Evolutionary conservation across 768 basidiomycete genomes (phyloP), one percentile per base, ranked within the genome.

Genomic region (Tephrocybe sp.): DNA sequence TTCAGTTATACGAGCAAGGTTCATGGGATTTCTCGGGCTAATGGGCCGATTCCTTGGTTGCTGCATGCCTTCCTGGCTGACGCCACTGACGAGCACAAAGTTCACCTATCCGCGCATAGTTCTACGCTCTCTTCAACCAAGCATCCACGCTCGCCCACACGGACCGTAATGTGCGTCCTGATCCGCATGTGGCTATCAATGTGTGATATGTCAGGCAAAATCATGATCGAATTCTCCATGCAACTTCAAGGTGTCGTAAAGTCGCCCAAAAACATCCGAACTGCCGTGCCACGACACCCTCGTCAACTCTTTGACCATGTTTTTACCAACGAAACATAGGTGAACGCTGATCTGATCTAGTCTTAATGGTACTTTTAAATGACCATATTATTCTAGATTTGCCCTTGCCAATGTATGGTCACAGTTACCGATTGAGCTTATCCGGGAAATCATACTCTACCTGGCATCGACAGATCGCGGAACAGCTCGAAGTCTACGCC

Each of bases 381-480:
- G 21, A 30, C 28, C 6, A 30, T 6, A 30, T 6, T 30, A 30
- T 30, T 30, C 18, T 21, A 31, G 59, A 19, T 64, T 57, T 19
- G 27, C 53, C 8, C 16, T 47, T 4, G n/a, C n/a, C n/a, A n/a
- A n/a, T n/a, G 36, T 66, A 19, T 72, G 70, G 69, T 51, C 61
- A 13, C 57, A 56, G 22, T 59, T 72, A 22, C 69, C 69, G 19
- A 53, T 60, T 11, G 69, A 72, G 54, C 60, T 70, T 5, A 60
- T 67, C 25, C 59, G 65, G 18, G 68, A 71, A 56, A 67, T 70
- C 24, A 42, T 70, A 5, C 48, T 68, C 9, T 55, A 63, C 44
- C 44, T 66, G 25, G 68, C 69, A 6, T 49, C 57, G 21, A 58
- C 48, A 9, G 59, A 59, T 50, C 26, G 47, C 25, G 38, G 53